These are phyloP conservation scores for Yamadazyma phyllophila DNA, from an alignment of 805 yeast species.

Conservation along the genomic window DNA sequence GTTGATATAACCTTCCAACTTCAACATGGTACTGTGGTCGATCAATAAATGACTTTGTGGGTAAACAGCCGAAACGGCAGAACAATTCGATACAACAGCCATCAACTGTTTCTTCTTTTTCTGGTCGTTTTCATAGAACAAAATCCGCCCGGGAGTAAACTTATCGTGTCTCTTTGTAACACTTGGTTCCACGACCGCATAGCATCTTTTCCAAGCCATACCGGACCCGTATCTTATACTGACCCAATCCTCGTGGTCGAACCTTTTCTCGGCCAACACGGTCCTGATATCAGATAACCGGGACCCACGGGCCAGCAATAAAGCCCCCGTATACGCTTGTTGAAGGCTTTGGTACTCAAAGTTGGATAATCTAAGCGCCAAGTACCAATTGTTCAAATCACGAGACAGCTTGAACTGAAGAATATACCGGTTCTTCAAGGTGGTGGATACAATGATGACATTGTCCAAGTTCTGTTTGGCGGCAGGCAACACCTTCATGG, in stretches of 20 bases:
- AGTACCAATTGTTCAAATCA: constrained; percentile 71
- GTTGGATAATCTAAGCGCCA: constrained; percentile 75
- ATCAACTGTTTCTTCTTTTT: constrained; percentile 67
- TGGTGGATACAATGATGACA: constrained; percentile 86
- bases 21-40: constrained; percentile 84
- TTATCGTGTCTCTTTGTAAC: constrained; percentile 42
- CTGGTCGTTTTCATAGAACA: constrained; percentile 82
- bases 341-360: constrained; percentile 83
- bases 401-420: constrained; percentile 70
- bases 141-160: constrained; percentile 60
- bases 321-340: constrained; percentile 95
- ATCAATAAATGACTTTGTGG: constrained; percentile 81
- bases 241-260: constrained; percentile 90
- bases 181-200: constrained; percentile 81
- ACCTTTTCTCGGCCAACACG: constrained; percentile 79
- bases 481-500: constrained; percentile 63
- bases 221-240: constrained; percentile 94
- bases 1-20: constrained; percentile 77
- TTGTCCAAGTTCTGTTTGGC: constrained; percentile 64
- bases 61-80: constrained; percentile 83
- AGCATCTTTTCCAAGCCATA: constrained; percentile 96
- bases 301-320: constrained; percentile 88
- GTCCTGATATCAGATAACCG: constrained; percentile 83
- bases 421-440: constrained; percentile 82
- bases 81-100: constrained; percentile 73